Evolutionary conservation across 257 asterid genomes (phyloP), one percentile per base, ranked within the genome.

Genomic region (Scutellaria barbata): DNA sequence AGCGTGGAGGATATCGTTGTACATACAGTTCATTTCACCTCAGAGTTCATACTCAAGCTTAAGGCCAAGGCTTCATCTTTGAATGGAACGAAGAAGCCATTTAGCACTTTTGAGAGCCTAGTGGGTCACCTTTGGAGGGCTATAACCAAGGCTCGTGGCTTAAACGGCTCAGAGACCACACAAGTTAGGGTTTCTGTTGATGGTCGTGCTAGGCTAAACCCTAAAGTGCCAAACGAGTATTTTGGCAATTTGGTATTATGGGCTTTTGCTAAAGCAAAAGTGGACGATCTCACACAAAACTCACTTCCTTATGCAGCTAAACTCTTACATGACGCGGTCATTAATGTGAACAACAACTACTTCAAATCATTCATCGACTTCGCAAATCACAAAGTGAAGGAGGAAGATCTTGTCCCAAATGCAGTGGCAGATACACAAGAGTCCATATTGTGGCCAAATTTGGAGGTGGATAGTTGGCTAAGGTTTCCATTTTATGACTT

Each of bases 401-500:
- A 79, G 54, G 90, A 85, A 40, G 83, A 78, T 18, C 92, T 92
- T 1, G 74, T 84, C 9, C 87, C 96, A 0, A 82, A 69, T 53
- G 78, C 85, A 14, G 74, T 80, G 13, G 88, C 90, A 0, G 96
- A 92, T 60, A 85, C 84, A 18, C 33, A 79, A 35, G 87, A 85
- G 73, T 65, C 79, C 1, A 80, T 88, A 2, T 77, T 90, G 66
- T 88, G 92, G 81, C 96, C 98, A 10, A 85, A 92, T 72, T 70
- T 92, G 78, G 95, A 92, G 56, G 96, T 89, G 22, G 86, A 81
- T 62, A 92, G 98, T 52, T 92, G 96, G 98, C 74, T 92, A 41
- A 85, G 96, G 88, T 87, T 92, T 53, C 96, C 95, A 66, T 89
- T 92, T 64, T 84, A 81, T 68, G 95, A 90, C 66, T 79, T 92